Conservation (phyloP, 148 eudicot genomes). For the Rhododendron kiyosumense region DNA sequence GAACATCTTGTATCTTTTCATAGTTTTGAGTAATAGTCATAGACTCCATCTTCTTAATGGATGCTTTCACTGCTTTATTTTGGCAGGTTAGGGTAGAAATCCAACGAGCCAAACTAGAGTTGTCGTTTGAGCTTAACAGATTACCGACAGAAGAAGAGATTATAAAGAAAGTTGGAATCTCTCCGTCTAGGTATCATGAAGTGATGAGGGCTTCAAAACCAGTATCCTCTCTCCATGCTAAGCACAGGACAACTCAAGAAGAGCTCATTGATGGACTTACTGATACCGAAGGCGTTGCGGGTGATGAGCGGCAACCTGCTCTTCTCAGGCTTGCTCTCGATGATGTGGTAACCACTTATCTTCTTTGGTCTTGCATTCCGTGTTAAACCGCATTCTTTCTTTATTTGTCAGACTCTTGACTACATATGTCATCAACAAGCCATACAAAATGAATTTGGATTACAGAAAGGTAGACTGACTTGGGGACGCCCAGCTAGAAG, state of each 20-base stretch:
- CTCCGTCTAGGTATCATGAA: conserved; percentile 66
- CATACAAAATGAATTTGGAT: neutral
- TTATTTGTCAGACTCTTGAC: neutral
- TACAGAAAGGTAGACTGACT: too few relatives aligned
- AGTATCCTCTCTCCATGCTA: conserved; percentile 54
- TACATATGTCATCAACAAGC: neutral
- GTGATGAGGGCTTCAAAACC: conserved; percentile 75
- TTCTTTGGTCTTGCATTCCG: neutral
- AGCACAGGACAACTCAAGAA: conserved; percentile 59
- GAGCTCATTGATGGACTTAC: conserved; percentile 64
- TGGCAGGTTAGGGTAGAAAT: conserved; percentile 78
- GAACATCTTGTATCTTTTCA: neutral
- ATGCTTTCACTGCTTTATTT: neutral
- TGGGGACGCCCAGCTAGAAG: too few relatives aligned
- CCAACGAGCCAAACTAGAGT: conserved; percentile 60
- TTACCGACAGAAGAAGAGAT: conserved; percentile 80
- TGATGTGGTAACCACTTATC: conserved; percentile 64
- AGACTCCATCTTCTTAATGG: neutral
- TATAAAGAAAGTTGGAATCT: conserved; percentile 52
- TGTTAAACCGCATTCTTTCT: neutral
- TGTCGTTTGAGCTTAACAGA: conserved; percentile 63
- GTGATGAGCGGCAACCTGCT: conserved; percentile 69
- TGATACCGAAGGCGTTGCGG: conserved; percentile 61
- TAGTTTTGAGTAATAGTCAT: neutral
- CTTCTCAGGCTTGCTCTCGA: conserved; percentile 94